These are phyloP conservation scores for Orbilia javanica DNA, from an alignment of 2,329 filamentous ascomycete species.

Conservation along the genomic window DNA sequence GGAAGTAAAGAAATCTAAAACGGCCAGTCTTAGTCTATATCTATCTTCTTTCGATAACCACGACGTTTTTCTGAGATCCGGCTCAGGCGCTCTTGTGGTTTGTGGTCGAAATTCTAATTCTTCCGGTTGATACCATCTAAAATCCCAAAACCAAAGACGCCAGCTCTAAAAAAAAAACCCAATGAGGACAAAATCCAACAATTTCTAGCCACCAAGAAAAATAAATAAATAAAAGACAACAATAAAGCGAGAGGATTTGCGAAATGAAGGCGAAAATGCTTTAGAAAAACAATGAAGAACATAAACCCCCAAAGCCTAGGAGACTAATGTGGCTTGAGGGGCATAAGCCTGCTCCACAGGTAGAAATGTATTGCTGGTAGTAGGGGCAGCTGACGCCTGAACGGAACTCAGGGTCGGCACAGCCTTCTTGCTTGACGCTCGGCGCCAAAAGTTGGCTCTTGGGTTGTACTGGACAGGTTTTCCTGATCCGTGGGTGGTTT, in stretches of 20 bases:
- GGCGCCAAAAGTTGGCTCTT: constrained; percentile 76
- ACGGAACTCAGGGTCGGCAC: constrained; percentile 64
- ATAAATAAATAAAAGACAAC: neutral
- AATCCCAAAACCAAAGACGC: constrained; percentile 34
- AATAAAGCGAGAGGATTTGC: neutral
- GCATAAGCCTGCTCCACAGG: constrained; percentile 21
- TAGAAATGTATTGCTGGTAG: constrained; percentile 28
- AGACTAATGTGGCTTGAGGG: constrained; percentile 48
- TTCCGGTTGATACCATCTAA: constrained; percentile 15
- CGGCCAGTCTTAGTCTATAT: neutral
- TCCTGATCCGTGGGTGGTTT: constrained; percentile 73
- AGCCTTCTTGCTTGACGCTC: constrained; percentile 72
- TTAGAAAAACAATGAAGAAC: constrained; percentile 2
- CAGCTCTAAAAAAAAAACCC: constrained; percentile 29
- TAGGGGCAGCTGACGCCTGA: constrained; percentile 15
- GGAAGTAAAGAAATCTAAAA: constrained; percentile 13
- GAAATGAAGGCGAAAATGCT: constrained; percentile 17
- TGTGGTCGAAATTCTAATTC: neutral
- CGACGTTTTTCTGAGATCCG: neutral
- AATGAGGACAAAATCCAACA: constrained; percentile 31
- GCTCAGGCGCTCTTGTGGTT: neutral
- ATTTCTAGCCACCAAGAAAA: constrained; percentile 17
- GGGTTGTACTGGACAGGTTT: constrained; percentile 75
- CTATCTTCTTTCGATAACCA: constrained; percentile 19
- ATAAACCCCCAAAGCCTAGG: constrained; percentile 9